Conservation (phyloP, 306 rosid species). For the Cicer chorassanicum region DNA sequence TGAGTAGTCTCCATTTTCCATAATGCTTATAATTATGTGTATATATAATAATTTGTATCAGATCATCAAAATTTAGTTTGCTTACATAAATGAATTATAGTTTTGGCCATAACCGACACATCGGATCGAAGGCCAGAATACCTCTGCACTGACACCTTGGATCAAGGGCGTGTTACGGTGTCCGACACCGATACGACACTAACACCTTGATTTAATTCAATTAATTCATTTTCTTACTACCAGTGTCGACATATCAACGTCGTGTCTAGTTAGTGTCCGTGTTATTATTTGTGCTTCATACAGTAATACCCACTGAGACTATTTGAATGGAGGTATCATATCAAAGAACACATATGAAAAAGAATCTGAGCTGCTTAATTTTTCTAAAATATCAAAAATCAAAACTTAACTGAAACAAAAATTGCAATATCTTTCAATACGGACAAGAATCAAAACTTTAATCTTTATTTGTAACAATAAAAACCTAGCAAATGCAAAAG, state of each 20-base stretch:
- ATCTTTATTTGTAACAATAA: no score
- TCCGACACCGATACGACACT: no score
- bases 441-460: not conserved
- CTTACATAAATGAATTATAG: conserved; percentile 16
- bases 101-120: not conserved
- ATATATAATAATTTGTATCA: conserved; percentile 2
- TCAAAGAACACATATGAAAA: conserved; percentile 27
- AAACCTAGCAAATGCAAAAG: conserved; percentile 15
- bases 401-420: conserved; percentile 17
- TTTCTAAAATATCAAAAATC: not conserved
- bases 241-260: no score
- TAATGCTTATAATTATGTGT: not conserved
- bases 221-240: no score
- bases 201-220: no score
- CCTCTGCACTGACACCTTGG: no score
- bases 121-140: not conserved
- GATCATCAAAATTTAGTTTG: conserved; percentile 21
- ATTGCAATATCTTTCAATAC: not conserved
- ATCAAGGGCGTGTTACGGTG: no score
- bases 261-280: no score
- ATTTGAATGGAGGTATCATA: not conserved
- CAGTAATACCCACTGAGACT: not conserved
- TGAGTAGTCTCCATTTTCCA: conserved; percentile 14
- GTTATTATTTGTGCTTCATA: no score
- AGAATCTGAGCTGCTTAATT: not conserved